Percentiles rank a stretch among this genome's conserved stretches.
Evolutionary conservation across 2,329 filamentous ascomycete genomes (phyloP).

Genomic region (Alternaria panax): DNA sequence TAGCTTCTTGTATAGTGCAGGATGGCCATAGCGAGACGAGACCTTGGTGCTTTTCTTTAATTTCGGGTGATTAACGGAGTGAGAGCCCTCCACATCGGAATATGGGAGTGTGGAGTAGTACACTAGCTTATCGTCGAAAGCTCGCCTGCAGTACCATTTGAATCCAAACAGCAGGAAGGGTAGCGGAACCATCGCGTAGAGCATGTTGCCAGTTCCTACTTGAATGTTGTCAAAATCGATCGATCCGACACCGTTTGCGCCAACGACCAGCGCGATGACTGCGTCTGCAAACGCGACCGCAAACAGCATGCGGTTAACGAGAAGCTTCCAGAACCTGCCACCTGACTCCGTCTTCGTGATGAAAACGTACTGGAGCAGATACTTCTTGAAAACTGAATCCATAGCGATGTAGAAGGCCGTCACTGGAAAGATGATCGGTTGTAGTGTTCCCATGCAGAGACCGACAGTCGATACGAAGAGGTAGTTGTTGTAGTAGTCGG

Average conservation of each 20-base stretch:
- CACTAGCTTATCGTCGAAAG: slow-evolving; percentile 79
- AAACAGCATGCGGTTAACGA: slow-evolving; percentile 93
- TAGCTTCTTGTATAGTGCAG: slow-evolving; percentile 76
- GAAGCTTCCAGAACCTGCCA: slow-evolving; percentile 85
- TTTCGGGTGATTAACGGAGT: slow-evolving; percentile 44
- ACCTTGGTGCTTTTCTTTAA: slow-evolving; percentile 65
- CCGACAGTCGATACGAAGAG: slow-evolving; percentile 90
- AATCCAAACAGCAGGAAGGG: slow-evolving; percentile 80
- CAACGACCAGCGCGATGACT: slow-evolving; percentile 78
- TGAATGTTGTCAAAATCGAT: slow-evolving; percentile 48
- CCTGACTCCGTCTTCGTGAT: slow-evolving; percentile 96
- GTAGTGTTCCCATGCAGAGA: slow-evolving; percentile 81
- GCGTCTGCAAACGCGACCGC: slow-evolving; percentile 78
- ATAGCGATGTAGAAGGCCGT: slow-evolving; percentile 87
- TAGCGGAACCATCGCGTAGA: slow-evolving; percentile 75
- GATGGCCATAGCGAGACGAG: slow-evolving; percentile 83
- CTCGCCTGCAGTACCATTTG: slow-evolving; percentile 79
- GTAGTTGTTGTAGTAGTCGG: slow-evolving; percentile 97
- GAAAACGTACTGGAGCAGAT: slow-evolving; percentile 83
- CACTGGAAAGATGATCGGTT: slow-evolving; percentile 85
- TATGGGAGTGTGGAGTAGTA: slow-evolving; percentile 72
- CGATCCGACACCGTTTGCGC: slow-evolving; percentile 65
- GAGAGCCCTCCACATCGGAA: slow-evolving; percentile 60
- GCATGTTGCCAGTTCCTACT: slow-evolving; percentile 56
- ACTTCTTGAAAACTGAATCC: slow-evolving; percentile 92